These are phyloP conservation scores for Zymoseptoria ardabiliae DNA, from an alignment of 2,329 filamentous ascomycete species.

Conservation along the genomic window DNA sequence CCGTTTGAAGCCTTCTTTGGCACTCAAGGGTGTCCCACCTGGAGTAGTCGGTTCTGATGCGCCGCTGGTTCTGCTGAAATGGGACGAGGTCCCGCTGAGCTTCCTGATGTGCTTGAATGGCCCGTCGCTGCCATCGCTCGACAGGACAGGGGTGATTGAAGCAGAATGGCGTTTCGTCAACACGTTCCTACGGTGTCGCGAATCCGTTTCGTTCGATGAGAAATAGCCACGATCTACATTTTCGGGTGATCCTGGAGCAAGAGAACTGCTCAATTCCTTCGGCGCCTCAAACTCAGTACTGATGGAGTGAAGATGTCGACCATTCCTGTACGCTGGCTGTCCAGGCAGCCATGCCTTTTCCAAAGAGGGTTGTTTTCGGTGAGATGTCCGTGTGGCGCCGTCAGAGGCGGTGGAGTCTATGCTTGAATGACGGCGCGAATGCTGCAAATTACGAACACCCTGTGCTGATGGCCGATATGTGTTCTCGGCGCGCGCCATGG, in stretches of 20 bases:
- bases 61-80: background rate
- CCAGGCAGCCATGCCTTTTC: slow-evolving; percentile 47
- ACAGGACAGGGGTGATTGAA: slow-evolving; percentile 27
- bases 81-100: background rate
- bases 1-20: background rate
- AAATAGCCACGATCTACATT: slow-evolving; percentile 88
- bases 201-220: slow-evolving; percentile 75
- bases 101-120: background rate
- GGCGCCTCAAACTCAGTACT: slow-evolving; percentile 16
- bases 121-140: slow-evolving; percentile 57
- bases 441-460: slow-evolving; percentile 51
- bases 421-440: slow-evolving; percentile 80
- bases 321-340: slow-evolving; percentile 11
- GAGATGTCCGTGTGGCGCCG: slow-evolving; percentile 28
- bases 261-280: slow-evolving; percentile 28
- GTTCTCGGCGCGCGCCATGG: slow-evolving; percentile 27
- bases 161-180: slow-evolving; percentile 58
- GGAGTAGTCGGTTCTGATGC: background rate
- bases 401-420: slow-evolving; percentile 57
- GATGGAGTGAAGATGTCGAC: slow-evolving; percentile 17
- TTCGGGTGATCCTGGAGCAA: slow-evolving; percentile 28
- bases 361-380: slow-evolving; percentile 52
- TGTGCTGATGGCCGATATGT: slow-evolving; percentile 30
- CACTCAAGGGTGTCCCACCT: background rate
- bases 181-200: slow-evolving; percentile 46